Conservation (phyloP, 2,329 filamentous ascomycete species). For the Sclerotinia trifoliorum region DNA sequence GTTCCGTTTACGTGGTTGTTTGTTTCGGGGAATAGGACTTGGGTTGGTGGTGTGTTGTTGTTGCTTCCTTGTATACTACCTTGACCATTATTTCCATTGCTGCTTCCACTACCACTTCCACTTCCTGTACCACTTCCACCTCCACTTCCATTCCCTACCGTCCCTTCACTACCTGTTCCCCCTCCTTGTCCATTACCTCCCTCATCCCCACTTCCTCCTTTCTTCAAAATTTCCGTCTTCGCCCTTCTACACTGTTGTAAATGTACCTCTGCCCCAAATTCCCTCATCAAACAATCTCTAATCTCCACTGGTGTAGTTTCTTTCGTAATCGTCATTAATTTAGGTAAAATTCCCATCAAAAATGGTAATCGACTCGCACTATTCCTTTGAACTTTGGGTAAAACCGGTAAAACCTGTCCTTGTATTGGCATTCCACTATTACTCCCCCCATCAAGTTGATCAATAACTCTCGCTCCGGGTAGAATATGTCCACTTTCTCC, state of each 20-base stretch:
- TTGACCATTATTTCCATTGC: too few species aligned
- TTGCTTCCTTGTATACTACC: background rate
- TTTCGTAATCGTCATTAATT: slow-evolving; percentile 56
- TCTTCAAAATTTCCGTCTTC: slow-evolving; percentile 40
- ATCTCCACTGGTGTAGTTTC: slow-evolving; percentile 61
- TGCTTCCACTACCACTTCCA: slow-evolving; percentile 27
- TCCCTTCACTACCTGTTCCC: slow-evolving; percentile 2
- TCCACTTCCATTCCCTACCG: background rate
- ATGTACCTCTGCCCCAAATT: slow-evolving; percentile 39
- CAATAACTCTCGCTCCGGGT: slow-evolving; percentile 29
- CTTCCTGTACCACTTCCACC: slow-evolving; percentile 8
- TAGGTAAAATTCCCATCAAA: slow-evolving; percentile 58
- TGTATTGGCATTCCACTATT: slow-evolving; percentile 33
- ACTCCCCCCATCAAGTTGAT: slow-evolving; percentile 36
- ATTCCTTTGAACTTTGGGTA: slow-evolving; percentile 40
- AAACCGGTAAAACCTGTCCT: slow-evolving; percentile 29
- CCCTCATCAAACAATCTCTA: slow-evolving; percentile 52
- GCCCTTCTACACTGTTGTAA: slow-evolving; percentile 40
- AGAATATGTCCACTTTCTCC: slow-evolving; percentile 22
- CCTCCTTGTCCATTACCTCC: slow-evolving; percentile 14
- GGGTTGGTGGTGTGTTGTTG: slow-evolving; percentile 8
- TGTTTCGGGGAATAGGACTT: slow-evolving; percentile 24
- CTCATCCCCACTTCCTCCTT: slow-evolving; percentile 23
- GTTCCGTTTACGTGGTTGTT: slow-evolving; percentile 19
- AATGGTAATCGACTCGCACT: slow-evolving; percentile 48